Base-by-base conservation (phyloP, 78 protist species). In the Monosiga brevicollis region DNA sequence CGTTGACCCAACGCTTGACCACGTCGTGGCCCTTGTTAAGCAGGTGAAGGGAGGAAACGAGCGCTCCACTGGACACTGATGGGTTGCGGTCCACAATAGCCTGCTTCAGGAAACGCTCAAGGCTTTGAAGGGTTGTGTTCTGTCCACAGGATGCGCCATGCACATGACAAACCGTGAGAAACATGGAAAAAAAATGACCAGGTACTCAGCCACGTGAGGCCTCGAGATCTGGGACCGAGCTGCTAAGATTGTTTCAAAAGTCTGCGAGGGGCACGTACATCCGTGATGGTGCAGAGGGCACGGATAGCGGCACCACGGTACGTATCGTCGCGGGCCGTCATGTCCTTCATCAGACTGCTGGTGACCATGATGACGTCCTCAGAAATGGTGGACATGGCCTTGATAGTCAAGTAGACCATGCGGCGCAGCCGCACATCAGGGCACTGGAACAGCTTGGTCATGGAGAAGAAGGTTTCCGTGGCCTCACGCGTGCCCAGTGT, bases 71-170 rank as follows among this genome's bases (percentile, higher is more conserved):
- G 35, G 97, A 86, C 37, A 97, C 98, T 72, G 83, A 73, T 39
- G 95, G 89, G 83, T 95, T 91, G 43, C 87, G 82, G 87, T 96
- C 97, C 38, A 97, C 99, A 74, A 97, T 92, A 15, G 95, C 92
- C 89, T 95, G 97, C 83, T 95, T 94, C 76, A 97, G 83, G 87
- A 93, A 92, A 42, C 99, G 90, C 76, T 96, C 99, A 23, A 96
- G 83, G 80, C 41, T 62, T 38, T 79, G 84, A 2, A 85, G 32
- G 80, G 74, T 83, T 26, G 86, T 74, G 42, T n/a, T 70, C 74
- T 70, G 74, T 70, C 9, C 74, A 54, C 9, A 49, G 15, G 15
- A 49, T 49, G 32, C 62, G 15, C 32, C 62, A 9, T 49, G 15
- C 15, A 49, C 9, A 49, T 15, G 62, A 49, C 32, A 49, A 9